Conservation (phyloP, 768 basidiomycete genomes). For the Inosperma sp. region DNA sequence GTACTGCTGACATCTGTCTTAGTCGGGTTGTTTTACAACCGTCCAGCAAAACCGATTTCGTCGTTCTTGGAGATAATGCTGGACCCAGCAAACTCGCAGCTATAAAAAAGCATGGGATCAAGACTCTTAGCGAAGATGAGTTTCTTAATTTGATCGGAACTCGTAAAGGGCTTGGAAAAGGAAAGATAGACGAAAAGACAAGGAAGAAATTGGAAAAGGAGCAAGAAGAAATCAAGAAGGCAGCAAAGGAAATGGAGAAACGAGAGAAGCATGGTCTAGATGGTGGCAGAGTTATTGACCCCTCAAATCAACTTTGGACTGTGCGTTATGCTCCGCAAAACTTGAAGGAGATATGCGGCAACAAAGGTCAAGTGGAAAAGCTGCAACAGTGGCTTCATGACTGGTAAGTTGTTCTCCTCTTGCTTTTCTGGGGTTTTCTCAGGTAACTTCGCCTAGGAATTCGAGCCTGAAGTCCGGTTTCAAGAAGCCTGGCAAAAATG, state of each 20-base stretch:
- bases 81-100: constrained; percentile 85
- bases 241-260: constrained; percentile 74
- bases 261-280: constrained; percentile 53
- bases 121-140: constrained; percentile 79
- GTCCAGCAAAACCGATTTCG: constrained; percentile 85
- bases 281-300: constrained; percentile 33
- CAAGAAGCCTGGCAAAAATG: constrained; percentile 92
- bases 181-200: constrained; percentile 69
- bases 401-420: constrained; percentile 51
- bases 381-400: constrained; percentile 81
- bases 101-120: constrained; percentile 75
- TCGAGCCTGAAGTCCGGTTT: constrained; percentile 68
- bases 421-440: not conserved
- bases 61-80: constrained; percentile 83
- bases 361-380: constrained; percentile 89
- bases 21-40: constrained; percentile 87
- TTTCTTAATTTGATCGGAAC: constrained; percentile 81
- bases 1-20: constrained; percentile 6
- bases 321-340: constrained; percentile 87
- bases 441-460: constrained; percentile 50
- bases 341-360: constrained; percentile 91
- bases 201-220: constrained; percentile 80
- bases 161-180: constrained; percentile 49
- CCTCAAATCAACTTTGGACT: constrained; percentile 83
- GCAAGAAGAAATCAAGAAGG: constrained; percentile 63